Evolutionary conservation across 139 green algal species (phyloP).

Genomic region (Prasinococcaceae sp.): DNA sequence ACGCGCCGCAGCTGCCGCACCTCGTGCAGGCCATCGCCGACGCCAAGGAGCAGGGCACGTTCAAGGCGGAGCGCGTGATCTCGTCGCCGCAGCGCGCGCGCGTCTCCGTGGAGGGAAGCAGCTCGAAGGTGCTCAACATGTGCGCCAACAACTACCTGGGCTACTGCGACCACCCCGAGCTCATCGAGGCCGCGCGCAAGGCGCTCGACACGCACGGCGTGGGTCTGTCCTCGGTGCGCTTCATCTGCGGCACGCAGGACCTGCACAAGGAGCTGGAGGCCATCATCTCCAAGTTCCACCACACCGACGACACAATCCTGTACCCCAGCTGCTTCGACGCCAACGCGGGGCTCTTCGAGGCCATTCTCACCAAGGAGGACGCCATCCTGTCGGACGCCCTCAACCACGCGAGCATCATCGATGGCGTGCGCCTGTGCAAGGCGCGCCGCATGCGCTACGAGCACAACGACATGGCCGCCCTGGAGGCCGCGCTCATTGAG

Average conservation of each 20-base stretch:
- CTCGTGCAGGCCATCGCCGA: neutral
- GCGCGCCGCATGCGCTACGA: slow-evolving; percentile 15
- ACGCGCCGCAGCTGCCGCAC: neutral
- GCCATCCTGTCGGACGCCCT: slow-evolving; percentile 47
- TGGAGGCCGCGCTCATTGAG: slow-evolving; percentile 17
- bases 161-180: slow-evolving; percentile 37
- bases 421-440: slow-evolving; percentile 57
- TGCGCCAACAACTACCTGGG: slow-evolving; percentile 38
- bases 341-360: slow-evolving; percentile 58
- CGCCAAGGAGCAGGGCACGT: slow-evolving; percentile 15
- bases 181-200: slow-evolving; percentile 33
- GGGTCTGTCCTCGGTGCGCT: slow-evolving; percentile 44
- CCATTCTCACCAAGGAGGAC: slow-evolving; percentile 41
- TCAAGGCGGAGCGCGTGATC: slow-evolving; percentile 35
- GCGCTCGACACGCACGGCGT: slow-evolving; percentile 42
- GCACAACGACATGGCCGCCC: slow-evolving; percentile 22
- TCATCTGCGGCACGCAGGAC: slow-evolving; percentile 55
- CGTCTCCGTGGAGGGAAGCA: slow-evolving; percentile 9
- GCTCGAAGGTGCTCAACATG: slow-evolving; percentile 26
- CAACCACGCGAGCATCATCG: slow-evolving; percentile 62
- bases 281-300: slow-evolving; percentile 35
- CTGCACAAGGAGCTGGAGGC: slow-evolving; percentile 50
- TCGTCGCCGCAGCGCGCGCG: slow-evolving; percentile 18
- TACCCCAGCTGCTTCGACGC: slow-evolving; percentile 56
- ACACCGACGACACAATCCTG: slow-evolving; percentile 43